Base-by-base conservation (phyloP, 257 asterid species). In the Plectranthus barbatus region DNA sequence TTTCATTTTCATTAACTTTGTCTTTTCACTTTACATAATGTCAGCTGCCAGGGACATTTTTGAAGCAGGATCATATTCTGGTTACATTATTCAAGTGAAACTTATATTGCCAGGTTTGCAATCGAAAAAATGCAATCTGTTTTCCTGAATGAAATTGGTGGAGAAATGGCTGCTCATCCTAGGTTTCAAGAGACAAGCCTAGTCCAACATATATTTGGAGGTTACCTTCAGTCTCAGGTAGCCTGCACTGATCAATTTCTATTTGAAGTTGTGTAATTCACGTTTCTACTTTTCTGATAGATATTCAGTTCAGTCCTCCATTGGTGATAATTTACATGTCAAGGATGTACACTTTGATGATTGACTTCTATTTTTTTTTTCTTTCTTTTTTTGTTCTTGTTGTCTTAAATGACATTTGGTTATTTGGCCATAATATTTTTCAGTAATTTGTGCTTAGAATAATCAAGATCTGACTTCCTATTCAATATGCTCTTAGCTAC, bases 181-280 rank as follows among this genome's bases (percentile, higher is more conserved):
- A 74, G 74, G 39, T 81, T 78, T 65, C 95, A 86, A 74, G 88
- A 88, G 82, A 88, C 98, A 21, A 91, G 90, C 63, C 84, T 91
- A 52, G 86, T 91, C 74, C 96, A 88, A 74, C 98, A 91, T 80
- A 84, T 88, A 72, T 88, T 91, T 77, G 98, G 97, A 23, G 97
- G 97, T 20, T 88, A 75, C 39, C 88, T 91, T 67, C 94, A 79
- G 59, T 91, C 96, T 62, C 96, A 86, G 96, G 98, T 91, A 72
- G 73, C 69, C 67, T 58, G 69, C 60, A 60, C 40, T 15, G 45
- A 17, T 41, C 57, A 9, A 29, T 7, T 36, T 3, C 15, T 31
- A 10, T 17, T 34, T 44, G 15, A 5, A 53, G 24, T n/a, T 62
- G 63, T 50, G 55, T 39, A 21, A 9, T 20, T 19, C 11, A 20